Evolutionary conservation across 2,329 filamentous ascomycete species (phyloP).

Genomic region (Pestalotiopsis sp.): DNA sequence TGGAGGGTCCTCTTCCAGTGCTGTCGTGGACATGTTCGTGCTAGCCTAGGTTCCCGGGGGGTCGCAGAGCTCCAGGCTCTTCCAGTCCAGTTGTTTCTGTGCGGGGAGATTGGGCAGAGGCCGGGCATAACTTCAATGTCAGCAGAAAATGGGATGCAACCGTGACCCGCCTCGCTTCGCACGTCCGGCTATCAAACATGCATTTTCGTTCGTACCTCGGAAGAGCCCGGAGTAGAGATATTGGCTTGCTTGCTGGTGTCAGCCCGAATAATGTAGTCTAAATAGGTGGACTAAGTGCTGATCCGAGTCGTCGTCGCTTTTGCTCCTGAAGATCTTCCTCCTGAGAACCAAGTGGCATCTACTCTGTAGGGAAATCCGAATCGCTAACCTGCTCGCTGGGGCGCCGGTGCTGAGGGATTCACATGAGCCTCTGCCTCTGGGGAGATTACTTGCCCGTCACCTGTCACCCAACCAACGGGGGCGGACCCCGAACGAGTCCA

Average conservation of each 20-base stretch:
- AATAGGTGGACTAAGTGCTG: neutral
- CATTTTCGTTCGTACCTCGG: neutral
- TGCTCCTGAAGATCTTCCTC: neutral
- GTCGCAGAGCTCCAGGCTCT: neutral
- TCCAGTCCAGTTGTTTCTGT: neutral
- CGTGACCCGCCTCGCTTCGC: neutral
- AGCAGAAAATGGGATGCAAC: neutral
- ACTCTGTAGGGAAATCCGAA: neutral
- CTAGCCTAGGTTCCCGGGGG: neutral
- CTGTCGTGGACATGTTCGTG: neutral
- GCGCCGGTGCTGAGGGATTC: neutral
- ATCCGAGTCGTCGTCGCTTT: neutral
- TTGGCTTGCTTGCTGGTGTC: neutral
- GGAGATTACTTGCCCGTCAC: neutral
- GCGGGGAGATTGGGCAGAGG: neutral
- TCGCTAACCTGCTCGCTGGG: neutral
- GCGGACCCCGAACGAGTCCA: neutral
- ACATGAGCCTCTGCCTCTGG: neutral
- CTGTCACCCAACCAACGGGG: neutral
- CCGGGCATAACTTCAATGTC: neutral
- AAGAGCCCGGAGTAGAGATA: neutral
- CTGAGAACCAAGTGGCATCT: neutral
- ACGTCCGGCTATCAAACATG: neutral
- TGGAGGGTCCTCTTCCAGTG: slow-evolving; percentile 4
- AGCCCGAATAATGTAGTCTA: neutral